Conservation (phyloP, 805 yeast genomes). For the Suhomyces pyralidae region DNA sequence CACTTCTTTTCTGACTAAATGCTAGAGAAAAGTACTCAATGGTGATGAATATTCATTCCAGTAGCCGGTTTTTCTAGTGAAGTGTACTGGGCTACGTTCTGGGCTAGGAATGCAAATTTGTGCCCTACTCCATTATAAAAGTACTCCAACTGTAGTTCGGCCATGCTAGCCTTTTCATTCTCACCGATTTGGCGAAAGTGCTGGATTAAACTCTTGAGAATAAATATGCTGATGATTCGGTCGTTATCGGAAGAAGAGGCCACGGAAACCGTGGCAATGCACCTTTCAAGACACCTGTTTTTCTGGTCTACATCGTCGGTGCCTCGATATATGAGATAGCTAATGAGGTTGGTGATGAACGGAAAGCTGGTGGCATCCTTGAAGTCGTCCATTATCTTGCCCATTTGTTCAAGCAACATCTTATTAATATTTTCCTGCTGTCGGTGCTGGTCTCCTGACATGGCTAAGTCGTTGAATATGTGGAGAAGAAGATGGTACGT, state of each 20-base stretch:
- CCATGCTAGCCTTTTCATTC: constrained; percentile 18
- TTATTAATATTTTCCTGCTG: constrained; percentile 1
- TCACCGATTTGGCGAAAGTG: constrained; percentile 16
- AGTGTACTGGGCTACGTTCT: constrained; percentile 4
- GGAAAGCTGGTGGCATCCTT: constrained; percentile 10
- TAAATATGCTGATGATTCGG: constrained; percentile 16
- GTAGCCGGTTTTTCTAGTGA: no score
- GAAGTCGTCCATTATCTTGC: not conserved
- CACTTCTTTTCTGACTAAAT: no score
- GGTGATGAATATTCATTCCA: no score
- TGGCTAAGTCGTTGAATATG: constrained; percentile 5
- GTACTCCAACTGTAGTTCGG: constrained; percentile 16
- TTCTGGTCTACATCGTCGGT: constrained; percentile 14
- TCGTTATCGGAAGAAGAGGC: constrained; percentile 16
- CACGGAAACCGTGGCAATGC: constrained; percentile 12
- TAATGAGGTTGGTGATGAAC: constrained; percentile 15
- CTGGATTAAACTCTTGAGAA: constrained; percentile 14
- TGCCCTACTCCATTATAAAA: constrained; percentile 5
- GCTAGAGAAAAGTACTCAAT: no score
- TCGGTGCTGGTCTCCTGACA: not conserved
- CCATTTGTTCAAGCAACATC: constrained; percentile 4
- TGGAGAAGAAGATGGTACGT: constrained; percentile 15
- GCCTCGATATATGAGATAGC: constrained; percentile 13
- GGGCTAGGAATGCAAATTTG: constrained; percentile 10
- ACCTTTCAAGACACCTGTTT: constrained; percentile 13